Evolutionary conservation across 441 rosid species (phyloP).

Genomic region (Lepidium campestre): DNA sequence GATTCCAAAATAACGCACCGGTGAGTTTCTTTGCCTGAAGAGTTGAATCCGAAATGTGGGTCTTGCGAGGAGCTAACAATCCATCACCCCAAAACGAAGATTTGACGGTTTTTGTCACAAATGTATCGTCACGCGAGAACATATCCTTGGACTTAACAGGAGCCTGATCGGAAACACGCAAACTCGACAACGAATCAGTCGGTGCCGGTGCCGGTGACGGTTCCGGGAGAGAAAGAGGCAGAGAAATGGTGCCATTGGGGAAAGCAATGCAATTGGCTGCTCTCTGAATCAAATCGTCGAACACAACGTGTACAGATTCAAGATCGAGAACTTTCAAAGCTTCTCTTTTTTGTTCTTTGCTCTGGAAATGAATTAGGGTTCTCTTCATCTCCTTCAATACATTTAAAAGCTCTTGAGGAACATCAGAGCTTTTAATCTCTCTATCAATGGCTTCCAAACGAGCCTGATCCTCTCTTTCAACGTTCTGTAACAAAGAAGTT

Average conservation of each 20-base stretch:
- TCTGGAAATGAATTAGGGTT: conserved; percentile 41
- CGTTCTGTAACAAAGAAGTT: conserved; percentile 48
- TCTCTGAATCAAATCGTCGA: conserved; percentile 82
- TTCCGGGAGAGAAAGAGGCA: background rate
- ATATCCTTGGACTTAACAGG: conserved; percentile 30
- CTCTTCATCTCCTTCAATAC: conserved; percentile 72
- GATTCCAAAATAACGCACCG: conserved; percentile 32
- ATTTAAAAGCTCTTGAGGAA: conserved; percentile 67
- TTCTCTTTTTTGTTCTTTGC: conserved; percentile 73
- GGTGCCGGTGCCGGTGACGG: background rate
- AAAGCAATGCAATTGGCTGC: conserved; percentile 61
- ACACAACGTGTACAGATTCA: conserved; percentile 54
- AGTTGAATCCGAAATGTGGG: conserved; percentile 59
- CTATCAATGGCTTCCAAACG: conserved; percentile 51
- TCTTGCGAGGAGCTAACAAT: conserved; percentile 30
- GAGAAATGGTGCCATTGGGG: conserved; percentile 25
- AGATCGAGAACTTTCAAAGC: conserved; percentile 71
- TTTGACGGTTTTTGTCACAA: conserved; percentile 43
- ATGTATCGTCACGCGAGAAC: conserved; percentile 70
- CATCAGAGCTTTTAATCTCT: conserved; percentile 37
- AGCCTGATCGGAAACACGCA: conserved; percentile 26
- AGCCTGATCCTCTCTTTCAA: conserved; percentile 69
- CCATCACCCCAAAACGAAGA: conserved; percentile 49
- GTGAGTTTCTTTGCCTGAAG: conserved; percentile 38
- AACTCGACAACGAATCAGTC: conserved; percentile 26